Base-by-base conservation (phyloP, 192 early-diverging fungal species). In the Backusella morwellensis region DNA sequence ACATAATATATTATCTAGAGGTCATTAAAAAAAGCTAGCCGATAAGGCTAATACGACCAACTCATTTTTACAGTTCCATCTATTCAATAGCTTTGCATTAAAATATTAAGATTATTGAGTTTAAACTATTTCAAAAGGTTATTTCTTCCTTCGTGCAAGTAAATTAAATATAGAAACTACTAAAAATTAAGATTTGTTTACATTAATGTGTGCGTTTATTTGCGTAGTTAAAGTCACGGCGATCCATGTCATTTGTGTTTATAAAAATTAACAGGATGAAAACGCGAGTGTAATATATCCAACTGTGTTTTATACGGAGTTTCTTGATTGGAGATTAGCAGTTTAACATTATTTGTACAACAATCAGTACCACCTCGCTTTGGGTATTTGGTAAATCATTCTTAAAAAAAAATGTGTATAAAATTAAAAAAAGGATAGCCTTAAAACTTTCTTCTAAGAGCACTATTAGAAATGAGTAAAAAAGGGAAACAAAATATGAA, bases 391-490 rank as follows among this genome's bases (percentile, higher is more conserved):
- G 26, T 23, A 8, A 63, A 63, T 63, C 56, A 63, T 63, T 63
- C 21, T 29, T 29, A 12, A 63, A 63, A 56, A 59, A 56, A 63
- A 63, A 63, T 63, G 56, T 63, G 56, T 63, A 63, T 63, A 63
- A 11, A 29, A 63, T 29, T 63, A 63, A 63, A 63, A 63, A 26
- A 26, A 63, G 56, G 23, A 63, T 63, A 63, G 56, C 9, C 23
- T 63, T 63, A 63, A 54, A 63, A 29, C 23, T 63, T 29, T 63
- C 23, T 63, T 63, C 56, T 63, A 63, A 26, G 54, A 3, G 3
- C 54, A 59, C 17, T 26, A 59, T 59, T 59, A 59, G 21, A 59
- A 14, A 14, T 23, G 8, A 59, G 21, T 11, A 63, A 63, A 29
- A 63, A 63, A 63, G 11, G 2, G 3, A 29, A 63, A 29, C 9